Conservation (phyloP, 169 alveolate species). For the Eimeria sp. region DNA sequence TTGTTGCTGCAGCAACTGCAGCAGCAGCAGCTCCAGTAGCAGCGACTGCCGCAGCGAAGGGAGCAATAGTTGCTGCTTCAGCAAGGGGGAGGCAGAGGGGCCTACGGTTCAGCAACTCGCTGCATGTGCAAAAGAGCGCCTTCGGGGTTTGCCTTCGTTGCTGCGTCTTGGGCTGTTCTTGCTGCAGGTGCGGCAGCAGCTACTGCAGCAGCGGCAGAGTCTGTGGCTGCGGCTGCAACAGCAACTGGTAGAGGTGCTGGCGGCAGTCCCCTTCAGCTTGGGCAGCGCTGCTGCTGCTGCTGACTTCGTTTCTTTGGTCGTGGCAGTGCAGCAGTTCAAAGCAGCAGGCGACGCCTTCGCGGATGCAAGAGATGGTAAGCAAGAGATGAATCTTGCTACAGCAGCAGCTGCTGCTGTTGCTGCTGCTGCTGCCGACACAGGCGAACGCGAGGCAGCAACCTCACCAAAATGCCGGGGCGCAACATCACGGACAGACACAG, state of each 20-base stretch:
- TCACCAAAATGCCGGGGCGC: background rate
- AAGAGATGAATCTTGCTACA: constrained; percentile 7
- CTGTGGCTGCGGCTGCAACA: background rate
- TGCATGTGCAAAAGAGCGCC: constrained; percentile 5
- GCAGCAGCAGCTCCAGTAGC: background rate
- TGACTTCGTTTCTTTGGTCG: constrained; percentile 5
- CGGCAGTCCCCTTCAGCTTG: background rate
- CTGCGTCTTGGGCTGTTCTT: constrained; percentile 22
- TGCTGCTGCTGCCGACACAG: constrained; percentile 43
- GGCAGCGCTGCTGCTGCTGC: background rate
- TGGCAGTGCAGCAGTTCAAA: constrained; percentile 10
- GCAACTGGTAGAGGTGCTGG: constrained; percentile 9
- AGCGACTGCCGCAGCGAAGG: background rate
- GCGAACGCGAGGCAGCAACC: constrained; percentile 9
- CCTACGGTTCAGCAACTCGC: background rate
- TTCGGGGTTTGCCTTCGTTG: constrained; percentile 20
- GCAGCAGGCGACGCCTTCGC: constrained; percentile 19
- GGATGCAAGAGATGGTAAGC: background rate
- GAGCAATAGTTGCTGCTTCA: background rate
- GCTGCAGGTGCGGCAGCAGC: constrained; percentile 13
- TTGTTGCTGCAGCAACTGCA: background rate
- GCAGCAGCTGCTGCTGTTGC: constrained; percentile 10
- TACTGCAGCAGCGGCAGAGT: too few relatives aligned
- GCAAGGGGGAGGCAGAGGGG: background rate
- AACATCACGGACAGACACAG: background rate